These are phyloP conservation scores for Salix brachista DNA, from an alignment of 345 rosid species.

Conservation along the genomic window DNA sequence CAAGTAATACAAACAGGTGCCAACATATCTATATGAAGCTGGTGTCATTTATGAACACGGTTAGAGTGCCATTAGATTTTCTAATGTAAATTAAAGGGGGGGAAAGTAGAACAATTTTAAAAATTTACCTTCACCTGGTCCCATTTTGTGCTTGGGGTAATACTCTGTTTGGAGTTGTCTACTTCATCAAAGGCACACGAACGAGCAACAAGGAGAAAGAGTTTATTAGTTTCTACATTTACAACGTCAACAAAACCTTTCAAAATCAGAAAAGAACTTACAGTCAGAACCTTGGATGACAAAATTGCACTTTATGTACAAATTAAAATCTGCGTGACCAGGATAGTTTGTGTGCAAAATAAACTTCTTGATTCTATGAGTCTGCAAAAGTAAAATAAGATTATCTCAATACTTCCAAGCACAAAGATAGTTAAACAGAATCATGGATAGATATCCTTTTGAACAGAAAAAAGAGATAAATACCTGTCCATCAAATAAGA, in stretches of 20 bases:
- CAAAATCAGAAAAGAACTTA: conserved; percentile 15
- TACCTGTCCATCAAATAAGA: conserved; percentile 97
- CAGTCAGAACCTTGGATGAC: conserved; percentile 50
- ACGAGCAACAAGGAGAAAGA: conserved; percentile 14
- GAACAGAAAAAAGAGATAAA: not conserved
- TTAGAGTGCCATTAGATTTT: too few species aligned
- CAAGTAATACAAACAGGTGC: too few species aligned
- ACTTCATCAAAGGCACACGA: conserved; percentile 48
- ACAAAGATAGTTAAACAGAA: not conserved
- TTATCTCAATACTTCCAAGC: conserved; percentile 7
- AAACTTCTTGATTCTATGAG: conserved; percentile 88
- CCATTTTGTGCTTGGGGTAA: conserved; percentile 87
- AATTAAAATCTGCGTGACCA: conserved; percentile 97
- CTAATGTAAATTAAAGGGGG: not conserved
- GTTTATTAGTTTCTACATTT: not conserved
- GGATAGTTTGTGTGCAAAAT: conserved; percentile 94
- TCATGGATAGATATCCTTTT: too few species aligned
- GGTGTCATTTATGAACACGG: too few species aligned
- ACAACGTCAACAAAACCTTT: conserved; percentile 1
- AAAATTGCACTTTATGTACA: conserved; percentile 92
- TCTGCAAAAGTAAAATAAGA: conserved; percentile 45
- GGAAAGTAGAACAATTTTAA: not conserved
- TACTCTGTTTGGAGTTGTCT: conserved; percentile 49
- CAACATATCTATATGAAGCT: too few species aligned
- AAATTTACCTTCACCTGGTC: conserved; percentile 84